Evolutionary conservation across 2,329 filamentous ascomycete genomes (phyloP), one percentile per base, ranked within the genome.

Genomic region (Pseudopyricularia cyperi): DNA sequence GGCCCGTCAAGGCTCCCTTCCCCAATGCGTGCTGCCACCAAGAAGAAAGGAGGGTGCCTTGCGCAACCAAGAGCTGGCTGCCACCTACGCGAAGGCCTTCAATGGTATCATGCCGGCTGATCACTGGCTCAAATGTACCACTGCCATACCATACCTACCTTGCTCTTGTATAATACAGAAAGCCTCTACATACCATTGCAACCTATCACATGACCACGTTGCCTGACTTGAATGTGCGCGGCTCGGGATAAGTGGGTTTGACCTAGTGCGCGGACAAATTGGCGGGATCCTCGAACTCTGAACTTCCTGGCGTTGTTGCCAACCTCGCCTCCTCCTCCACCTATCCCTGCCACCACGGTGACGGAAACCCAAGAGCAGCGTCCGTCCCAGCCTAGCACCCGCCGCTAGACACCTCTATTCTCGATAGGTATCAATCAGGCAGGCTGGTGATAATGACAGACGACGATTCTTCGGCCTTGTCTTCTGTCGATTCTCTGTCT

Each of bases 381-480:
- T 15, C 24, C 11, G 44, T 12, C 37, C n/a, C n/a, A n/a, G n/a
- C n/a, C n/a, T n/a, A n/a, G n/a, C n/a, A n/a, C n/a, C n/a, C n/a
- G n/a, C n/a, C n/a, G n/a, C n/a, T n/a, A n/a, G n/a, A n/a, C n/a
- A n/a, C n/a, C n/a, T n/a, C n/a, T n/a, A n/a, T n/a, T n/a, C n/a
- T n/a, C n/a, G 24, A 17, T 30, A 30, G 24, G 12, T 28, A 50
- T 7, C 22, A 42, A 24, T 11, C 34, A 9, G 14, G 47, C 9
- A 34, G 24, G 19, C 47, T n/a, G n/a, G 22, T 14, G 53, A 72
- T 64, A 63, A 80, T 80, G 77, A 68, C 78, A 55, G 77, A 77
- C 59, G 76, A 80, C 63, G 78, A 82, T 56, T 80, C 77, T 52
- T 83, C 79, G 44, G 79, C 83, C 52, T 72, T 84, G 53, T 83